Percentiles rank a stretch among this genome's conserved stretches.
Evolutionary conservation across 2,329 filamentous ascomycete species (phyloP).

Genomic region (Aspergillaceae sp.): DNA sequence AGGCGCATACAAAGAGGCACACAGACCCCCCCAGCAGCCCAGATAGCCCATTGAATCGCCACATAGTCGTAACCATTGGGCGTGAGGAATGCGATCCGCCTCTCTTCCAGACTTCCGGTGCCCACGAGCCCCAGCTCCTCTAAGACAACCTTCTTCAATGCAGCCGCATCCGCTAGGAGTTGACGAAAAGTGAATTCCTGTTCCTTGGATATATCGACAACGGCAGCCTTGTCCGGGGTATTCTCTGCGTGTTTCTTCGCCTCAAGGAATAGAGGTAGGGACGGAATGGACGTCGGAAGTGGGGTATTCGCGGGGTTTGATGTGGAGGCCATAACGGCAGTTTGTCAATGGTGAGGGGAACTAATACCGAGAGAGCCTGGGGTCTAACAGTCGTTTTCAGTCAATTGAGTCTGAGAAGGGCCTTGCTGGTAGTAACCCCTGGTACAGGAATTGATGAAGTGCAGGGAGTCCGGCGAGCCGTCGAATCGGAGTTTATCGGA

Average conservation of each 20-base stretch:
- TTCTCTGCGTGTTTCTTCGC: constrained; percentile 28
- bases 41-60: constrained; percentile 36
- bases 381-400: no score
- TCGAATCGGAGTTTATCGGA: no score
- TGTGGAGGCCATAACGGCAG: no score
- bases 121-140: constrained; percentile 18
- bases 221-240: constrained; percentile 27
- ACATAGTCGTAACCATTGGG: constrained; percentile 38
- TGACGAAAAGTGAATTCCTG: constrained; percentile 34
- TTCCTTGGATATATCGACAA: constrained; percentile 31
- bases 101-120: constrained; percentile 26
- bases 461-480: no score
- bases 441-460: no score
- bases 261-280: constrained; percentile 32
- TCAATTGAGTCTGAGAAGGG: no score
- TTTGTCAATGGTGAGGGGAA: not conserved
- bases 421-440: no score
- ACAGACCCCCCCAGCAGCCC: constrained; percentile 36
- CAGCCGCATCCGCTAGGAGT: constrained; percentile 31
- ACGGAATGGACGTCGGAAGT: constrained; percentile 23
- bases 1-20: constrained; percentile 34
- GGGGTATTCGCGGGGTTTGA: not conserved
- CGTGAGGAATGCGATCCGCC: constrained; percentile 31
- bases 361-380: not conserved
- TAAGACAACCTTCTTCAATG: constrained; percentile 29